A percentile compares a stretch with the other conserved stretches of the same genome.
phyloP scores from a whole-genome alignment of 202 grass and related monocot species.

The Hordeum pubiflorum region DNA sequence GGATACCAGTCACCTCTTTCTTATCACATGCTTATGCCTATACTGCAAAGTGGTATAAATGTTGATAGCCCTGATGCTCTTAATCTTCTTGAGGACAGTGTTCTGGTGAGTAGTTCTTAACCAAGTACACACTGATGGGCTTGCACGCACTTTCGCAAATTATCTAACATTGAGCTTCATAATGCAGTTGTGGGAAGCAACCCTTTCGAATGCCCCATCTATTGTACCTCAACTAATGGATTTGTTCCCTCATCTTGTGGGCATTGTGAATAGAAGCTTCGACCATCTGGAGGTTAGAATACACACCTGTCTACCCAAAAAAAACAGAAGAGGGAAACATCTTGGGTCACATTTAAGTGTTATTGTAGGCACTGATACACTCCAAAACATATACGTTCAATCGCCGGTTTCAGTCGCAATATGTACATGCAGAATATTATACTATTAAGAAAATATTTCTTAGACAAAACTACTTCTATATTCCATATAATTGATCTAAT shows the following conservation, averaged over 20 bases:
- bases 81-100: slow-evolving; percentile 96
- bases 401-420: not conserved
- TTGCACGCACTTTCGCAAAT: not conserved
- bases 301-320: not conserved
- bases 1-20: slow-evolving; percentile 78
- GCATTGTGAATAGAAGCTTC: slow-evolving; percentile 80
- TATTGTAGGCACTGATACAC: not conserved
- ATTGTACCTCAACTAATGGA: slow-evolving; percentile 84
- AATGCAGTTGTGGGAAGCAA: slow-evolving; percentile 85
- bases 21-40: slow-evolving; percentile 84
- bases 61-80: slow-evolving; percentile 87
- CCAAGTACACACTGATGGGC: not conserved
- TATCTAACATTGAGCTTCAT: slow-evolving; percentile 23
- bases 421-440: not conserved
- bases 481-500: not conserved
- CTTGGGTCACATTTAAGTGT: not conserved
- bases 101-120: slow-evolving; percentile 60
- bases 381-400: not conserved
- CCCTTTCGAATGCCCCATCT: slow-evolving; percentile 81
- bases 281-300: slow-evolving; percentile 83
- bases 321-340: not conserved
- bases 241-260: slow-evolving; percentile 83
- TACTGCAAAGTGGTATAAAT: slow-evolving; percentile 83
- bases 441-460: not conserved
- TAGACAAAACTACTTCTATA: not conserved